These are phyloP conservation scores for Fusarium brevicatenulatum DNA, from an alignment of 2,329 filamentous ascomycete species.

Conservation along the genomic window DNA sequence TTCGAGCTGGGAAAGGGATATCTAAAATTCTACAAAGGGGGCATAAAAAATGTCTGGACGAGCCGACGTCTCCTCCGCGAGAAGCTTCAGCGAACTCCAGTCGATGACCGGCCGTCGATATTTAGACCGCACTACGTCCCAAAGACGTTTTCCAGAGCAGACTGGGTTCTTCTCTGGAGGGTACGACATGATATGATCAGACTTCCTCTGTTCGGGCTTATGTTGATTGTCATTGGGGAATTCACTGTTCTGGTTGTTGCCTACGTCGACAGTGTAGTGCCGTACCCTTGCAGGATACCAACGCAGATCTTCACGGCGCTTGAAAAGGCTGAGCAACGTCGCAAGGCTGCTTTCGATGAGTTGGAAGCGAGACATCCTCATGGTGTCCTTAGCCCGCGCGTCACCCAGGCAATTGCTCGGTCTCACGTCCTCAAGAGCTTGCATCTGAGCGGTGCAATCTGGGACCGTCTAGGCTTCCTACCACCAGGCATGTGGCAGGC, in stretches of 20 bases:
- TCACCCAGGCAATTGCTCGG: constrained; percentile 46
- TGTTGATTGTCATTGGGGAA: constrained; percentile 84
- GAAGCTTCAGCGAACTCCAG: constrained; percentile 56
- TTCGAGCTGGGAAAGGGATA: constrained; percentile 78
- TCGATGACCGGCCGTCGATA: constrained; percentile 63
- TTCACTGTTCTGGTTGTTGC: constrained; percentile 85
- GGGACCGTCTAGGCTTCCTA: constrained; percentile 61
- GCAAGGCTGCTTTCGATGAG: constrained; percentile 60
- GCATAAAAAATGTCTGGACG: constrained; percentile 76
- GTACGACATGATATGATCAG: constrained; percentile 78
- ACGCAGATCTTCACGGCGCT: constrained; percentile 71
- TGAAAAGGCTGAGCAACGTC: constrained; percentile 63
- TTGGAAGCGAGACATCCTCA: constrained; percentile 48
- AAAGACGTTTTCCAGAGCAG: constrained; percentile 64
- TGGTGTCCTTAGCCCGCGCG: constrained; percentile 49
- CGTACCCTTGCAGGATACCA: constrained; percentile 85
- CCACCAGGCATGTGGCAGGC: constrained; percentile 63
- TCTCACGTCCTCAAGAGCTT: constrained; percentile 56
- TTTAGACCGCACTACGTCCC: constrained; percentile 49
- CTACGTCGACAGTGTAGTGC: constrained; percentile 75
- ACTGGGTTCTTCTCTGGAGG: constrained; percentile 76
- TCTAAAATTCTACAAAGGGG: constrained; percentile 86
- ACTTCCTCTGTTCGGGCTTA: constrained; percentile 79
- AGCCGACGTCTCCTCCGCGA: constrained; percentile 68
- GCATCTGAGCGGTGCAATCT: constrained; percentile 57